Conservation (phyloP, 83 land plant species). For the Picea abies region DNA sequence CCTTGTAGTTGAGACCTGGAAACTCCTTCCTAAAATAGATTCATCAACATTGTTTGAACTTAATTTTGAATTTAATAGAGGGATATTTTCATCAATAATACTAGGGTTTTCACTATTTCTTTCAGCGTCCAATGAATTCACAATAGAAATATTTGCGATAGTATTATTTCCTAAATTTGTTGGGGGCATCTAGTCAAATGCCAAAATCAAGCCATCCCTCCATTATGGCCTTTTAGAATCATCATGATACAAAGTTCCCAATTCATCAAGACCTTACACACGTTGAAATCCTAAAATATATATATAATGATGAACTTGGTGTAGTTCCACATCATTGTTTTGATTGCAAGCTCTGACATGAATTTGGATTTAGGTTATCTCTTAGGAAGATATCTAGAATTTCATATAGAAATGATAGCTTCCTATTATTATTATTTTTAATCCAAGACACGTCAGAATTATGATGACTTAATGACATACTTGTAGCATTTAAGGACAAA, state of each 20-base stretch:
- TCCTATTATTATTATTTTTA: too few relatives aligned
- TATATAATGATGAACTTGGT: neutral
- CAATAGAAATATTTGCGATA: neutral
- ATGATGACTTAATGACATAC: too few relatives aligned
- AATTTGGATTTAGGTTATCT: neutral
- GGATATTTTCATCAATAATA: neutral
- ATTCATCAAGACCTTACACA: neutral
- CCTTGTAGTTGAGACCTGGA: neutral
- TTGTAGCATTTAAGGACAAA: too few relatives aligned
- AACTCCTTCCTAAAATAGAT: neutral
- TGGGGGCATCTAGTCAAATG: neutral
- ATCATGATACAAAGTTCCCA: neutral
- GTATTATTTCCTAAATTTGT: neutral
- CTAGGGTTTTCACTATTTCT: neutral
- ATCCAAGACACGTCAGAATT: too few relatives aligned
- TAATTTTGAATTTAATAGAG: neutral
- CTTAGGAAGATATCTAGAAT: neutral
- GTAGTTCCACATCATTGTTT: neutral
- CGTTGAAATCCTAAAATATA: neutral
- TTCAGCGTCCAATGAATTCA: neutral
- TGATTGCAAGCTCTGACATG: constrained; percentile 1
- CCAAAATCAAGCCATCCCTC: neutral
- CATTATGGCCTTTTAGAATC: neutral
- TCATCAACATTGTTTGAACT: neutral
- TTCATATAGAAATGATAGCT: too few relatives aligned